Base-by-base conservation (phyloP, 73 alveolate species). In the Loxodes magnus region DNA sequence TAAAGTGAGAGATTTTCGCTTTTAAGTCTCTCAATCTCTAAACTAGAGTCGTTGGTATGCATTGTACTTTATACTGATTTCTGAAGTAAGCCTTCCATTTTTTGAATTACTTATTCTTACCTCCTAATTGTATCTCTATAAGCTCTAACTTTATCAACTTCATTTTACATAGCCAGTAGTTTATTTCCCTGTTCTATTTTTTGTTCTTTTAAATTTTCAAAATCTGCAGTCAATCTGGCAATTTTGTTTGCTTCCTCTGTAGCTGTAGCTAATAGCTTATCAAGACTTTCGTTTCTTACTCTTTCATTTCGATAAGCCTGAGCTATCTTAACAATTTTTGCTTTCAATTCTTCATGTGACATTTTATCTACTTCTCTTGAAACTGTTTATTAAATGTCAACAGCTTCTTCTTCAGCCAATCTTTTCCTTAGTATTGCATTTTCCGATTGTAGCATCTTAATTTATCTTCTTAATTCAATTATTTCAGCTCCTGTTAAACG, bases 231-330 rank as follows among this genome's bases (percentile, higher is more conserved):
- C 37, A 86, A 60, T 79, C 87, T 72, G 64, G 92, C 78, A 3
- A 98, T 97, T 33, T 90, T 83, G 4, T 96, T 94, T 16, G 90
- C 79, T 50, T 93, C 99, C 59, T 81, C 88, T 64, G 89, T 82
- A 6, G 99, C 98, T 38, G 92, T 85, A 38, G 79, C 79, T 54
- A 93, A 56, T 0, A 96, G 97, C 63, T 90, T 85, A 79, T 89
- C 96, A 61, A 90, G 87, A 56, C 90, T 98, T 56, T 93, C 99
- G 51, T 90, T 93, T 61, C 99, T 73, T 58, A 87, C 62, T 44
- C 99, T 70, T 74, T 93, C 99, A 0, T 95, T 90, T 30, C 99
- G 48, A 51, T 93, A 93, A 4, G 97, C 97, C 61, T 90, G 87
- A 25, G 99, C 99, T 12, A 93, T 80, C 67, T 93, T 93, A 4